Conservation (phyloP, 129 eudicot species). For the Calendula officinalis region DNA sequence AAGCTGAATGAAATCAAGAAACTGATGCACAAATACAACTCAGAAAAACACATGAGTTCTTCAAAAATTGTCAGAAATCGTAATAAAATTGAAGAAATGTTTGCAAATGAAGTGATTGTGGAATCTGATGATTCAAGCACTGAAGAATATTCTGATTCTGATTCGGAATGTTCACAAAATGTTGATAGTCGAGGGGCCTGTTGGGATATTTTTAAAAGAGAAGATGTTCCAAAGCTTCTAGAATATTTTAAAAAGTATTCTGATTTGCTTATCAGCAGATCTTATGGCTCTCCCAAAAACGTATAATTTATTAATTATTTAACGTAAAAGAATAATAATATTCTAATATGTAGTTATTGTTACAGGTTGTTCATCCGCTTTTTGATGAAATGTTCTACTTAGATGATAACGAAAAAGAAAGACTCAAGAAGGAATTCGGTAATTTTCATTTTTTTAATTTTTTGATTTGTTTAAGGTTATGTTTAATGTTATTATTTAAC, state of each 20-base stretch:
- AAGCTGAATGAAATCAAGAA: slow-evolving; percentile 42
- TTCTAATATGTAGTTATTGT: not conserved
- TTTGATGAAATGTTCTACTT: slow-evolving; percentile 64
- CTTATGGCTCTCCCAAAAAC: slow-evolving; percentile 33
- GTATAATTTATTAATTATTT: slow-evolving; percentile 29
- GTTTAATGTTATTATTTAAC: not conserved
- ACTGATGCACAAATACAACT: slow-evolving; percentile 40
- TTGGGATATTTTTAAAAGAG: slow-evolving; percentile 83
- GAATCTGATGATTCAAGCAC: slow-evolving; percentile 34
- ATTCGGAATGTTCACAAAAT: slow-evolving; percentile 28
- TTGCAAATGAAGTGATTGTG: slow-evolving; percentile 31
- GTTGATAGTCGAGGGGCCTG: slow-evolving; percentile 47
- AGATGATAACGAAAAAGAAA: slow-evolving; percentile 55
- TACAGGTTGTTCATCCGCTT: slow-evolving; percentile 74
- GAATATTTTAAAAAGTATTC: slow-evolving; percentile 64
- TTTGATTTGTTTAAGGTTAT: not conserved
- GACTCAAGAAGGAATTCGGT: slow-evolving; percentile 83
- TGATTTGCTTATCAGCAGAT: slow-evolving; percentile 36
- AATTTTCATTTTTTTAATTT: slow-evolving; percentile 22
- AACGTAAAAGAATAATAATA: not conserved
- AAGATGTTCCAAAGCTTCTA: slow-evolving; percentile 75
- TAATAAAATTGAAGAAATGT: slow-evolving; percentile 18
- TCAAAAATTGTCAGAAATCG: slow-evolving; percentile 21
- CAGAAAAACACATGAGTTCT: slow-evolving; percentile 31
- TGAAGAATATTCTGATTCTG: slow-evolving; percentile 37